Evolutionary conservation across 306 rosid species (phyloP), one percentile per base, ranked within the genome.

Genomic region (Begonia peltatifolia): DNA sequence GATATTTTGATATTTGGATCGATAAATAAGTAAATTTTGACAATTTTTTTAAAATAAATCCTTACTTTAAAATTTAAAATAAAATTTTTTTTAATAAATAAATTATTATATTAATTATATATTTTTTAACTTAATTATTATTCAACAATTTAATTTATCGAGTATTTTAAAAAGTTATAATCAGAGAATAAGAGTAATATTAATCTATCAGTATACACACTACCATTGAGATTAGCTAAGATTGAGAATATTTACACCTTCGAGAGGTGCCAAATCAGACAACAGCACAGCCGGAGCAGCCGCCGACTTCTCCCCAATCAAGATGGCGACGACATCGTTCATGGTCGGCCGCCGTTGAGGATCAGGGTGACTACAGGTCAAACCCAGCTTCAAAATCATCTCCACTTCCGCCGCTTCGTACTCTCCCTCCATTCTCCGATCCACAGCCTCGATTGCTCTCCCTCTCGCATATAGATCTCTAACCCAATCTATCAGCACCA

Each of bases 251-350:
- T 25, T 25, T 30, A 30, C 38, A 20, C 23, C 38, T 30, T 69
- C 66, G 1, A 65, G 67, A 6, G 67, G 57, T 4, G 77, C 68
- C 68, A 80, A 68, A 41, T 57, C 76, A 2, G 85, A 76, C 65
- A 80, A 63, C 42, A 80, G 51, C 3, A 71, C 71, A 2, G 73
- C 48, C 5, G 48, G 48, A n/a, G 14, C n/a, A 44, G 48, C 48
- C 48, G 11, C 20, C 5, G 68, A 54, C 1, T 67, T 30, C 35
- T 68, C 78, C 1, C 92, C 84, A 0, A 74, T 61, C 56, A 73
- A 64, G 48, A 59, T 60, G 61, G 42, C 50, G 55, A 73, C 65
- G 12, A 63, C 69, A 13, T 68, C 74, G 52, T 68, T 54, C 78
- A 73, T 73, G 43, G 55, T 63, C 3, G 74, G 78, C 62, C 74